Evolutionary conservation across 2,329 filamentous ascomycete genomes (phyloP).

Genomic region (Alternaria novae-zelandiae): DNA sequence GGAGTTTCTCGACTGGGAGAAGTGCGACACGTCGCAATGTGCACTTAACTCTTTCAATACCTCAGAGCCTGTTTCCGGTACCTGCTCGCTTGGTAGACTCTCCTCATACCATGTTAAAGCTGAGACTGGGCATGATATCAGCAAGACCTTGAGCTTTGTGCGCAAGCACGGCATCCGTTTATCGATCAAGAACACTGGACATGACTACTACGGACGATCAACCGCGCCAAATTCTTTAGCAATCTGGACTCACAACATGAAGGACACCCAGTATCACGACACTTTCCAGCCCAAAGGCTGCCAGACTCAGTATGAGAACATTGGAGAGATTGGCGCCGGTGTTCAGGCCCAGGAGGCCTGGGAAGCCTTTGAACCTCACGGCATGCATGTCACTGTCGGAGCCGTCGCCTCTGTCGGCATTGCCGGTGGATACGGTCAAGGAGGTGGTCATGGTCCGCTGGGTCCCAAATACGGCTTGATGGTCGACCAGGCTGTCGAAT

Average conservation of each 20-base stretch:
- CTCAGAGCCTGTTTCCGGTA: conserved; percentile 30
- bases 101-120: conserved; percentile 44
- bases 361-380: conserved; percentile 41
- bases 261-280: conserved; percentile 35
- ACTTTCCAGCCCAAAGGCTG: conserved; percentile 34
- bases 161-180: conserved; percentile 40
- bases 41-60: conserved; percentile 36
- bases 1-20: conserved; percentile 47
- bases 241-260: conserved; percentile 47
- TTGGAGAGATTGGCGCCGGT: conserved; percentile 44
- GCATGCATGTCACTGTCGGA: conserved; percentile 45
- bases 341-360: conserved; percentile 46
- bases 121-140: conserved; percentile 32
- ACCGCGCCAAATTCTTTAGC: conserved; percentile 43
- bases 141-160: conserved; percentile 37
- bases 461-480: conserved; percentile 53
- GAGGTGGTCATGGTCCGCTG: conserved; percentile 63
- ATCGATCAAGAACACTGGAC: conserved; percentile 47
- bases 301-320: conserved; percentile 35
- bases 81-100: conserved; percentile 41
- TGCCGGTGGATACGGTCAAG: conserved; percentile 51
- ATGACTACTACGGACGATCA: conserved; percentile 46
- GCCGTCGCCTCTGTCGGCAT: conserved; percentile 57
- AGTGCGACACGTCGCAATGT: conserved; percentile 39
- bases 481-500: conserved; percentile 47